Evolutionary conservation across 1,284 basidiomycete genomes (phyloP), one percentile per base, ranked within the genome.

Genomic region (Melampsora occidentalis): DNA sequence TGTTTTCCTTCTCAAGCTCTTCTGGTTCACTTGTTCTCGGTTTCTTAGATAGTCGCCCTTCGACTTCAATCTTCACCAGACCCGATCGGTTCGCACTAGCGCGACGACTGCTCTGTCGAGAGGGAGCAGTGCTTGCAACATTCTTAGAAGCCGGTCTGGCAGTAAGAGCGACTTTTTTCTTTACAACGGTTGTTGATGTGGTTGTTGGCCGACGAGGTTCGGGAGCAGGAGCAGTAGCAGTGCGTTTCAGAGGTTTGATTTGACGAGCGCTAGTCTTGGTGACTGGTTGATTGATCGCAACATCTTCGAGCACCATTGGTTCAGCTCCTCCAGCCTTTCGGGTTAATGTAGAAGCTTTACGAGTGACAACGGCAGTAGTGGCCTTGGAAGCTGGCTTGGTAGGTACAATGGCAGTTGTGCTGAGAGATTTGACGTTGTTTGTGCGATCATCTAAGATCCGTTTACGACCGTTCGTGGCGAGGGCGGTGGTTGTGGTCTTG

Each of bases 361-460:
- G 71, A 42, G 59, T 71, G 39, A 57, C 35, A 22, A 61, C 42
- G 7, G 61, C 59, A 25, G n/a, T 10, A n/a, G 20, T 64, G 10
- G 25, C 33, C 33, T 35, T 35, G 33, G 42, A 28, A 16, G 64
- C 42, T 42, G 65, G 53, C 28, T 59, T 49, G 6, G 65, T 31
- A 5, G 49, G 65, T 46, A 46, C 39, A 18, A 31, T 5, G n/a
- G 18, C 39, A 67, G 65, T 67, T 7, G 33, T 31, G 12, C n/a
- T 33, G 20, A 39, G 28, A 14, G 63, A 53, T 61, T 67, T 75
- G 28, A 68, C 64, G 16, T 68, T 68, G 42, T 75, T 75, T 18
- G 72, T 75, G 4, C 72, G 72, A 35, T 75, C 72, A 28, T 75
- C 65, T 7, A 75, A 25, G 46, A 75, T 75, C 51, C 72, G 64